A percentile compares a stretch with the other conserved stretches of the same genome.
Evolutionary conservation across 306 rosid genomes (phyloP).

Genomic region (Cicer bijugum): DNA sequence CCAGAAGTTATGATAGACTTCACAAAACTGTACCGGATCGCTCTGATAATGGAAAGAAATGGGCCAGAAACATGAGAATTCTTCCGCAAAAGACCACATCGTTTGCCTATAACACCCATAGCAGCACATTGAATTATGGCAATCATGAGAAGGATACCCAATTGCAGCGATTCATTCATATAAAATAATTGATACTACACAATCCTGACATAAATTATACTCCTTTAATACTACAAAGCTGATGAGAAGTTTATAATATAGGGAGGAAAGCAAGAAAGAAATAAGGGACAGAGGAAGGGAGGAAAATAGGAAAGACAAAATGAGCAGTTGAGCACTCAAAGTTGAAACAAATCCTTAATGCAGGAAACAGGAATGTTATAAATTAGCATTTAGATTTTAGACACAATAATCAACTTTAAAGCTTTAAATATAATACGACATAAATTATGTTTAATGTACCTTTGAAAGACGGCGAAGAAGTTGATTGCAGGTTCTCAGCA

Average conservation of each 20-base stretch:
- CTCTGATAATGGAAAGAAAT: conserved; percentile 93
- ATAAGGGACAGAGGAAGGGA: not conserved
- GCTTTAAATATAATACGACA: conserved; percentile 8
- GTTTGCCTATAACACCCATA: conserved; percentile 65
- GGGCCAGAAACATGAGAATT: conserved; percentile 96
- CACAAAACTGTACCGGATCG: conserved; percentile 71
- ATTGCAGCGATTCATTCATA: conserved; percentile 4
- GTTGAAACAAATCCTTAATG: conserved; percentile 11
- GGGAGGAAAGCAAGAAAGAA: conserved; percentile 1
- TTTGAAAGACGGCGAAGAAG: conserved; percentile 97
- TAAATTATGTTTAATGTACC: conserved; percentile 52
- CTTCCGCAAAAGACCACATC: conserved; percentile 98
- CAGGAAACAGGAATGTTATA: not conserved
- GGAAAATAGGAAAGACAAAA: conserved; percentile 8
- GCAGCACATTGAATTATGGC: conserved; percentile 24
- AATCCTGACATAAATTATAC: conserved; percentile 22
- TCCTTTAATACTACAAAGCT: conserved; percentile 1
- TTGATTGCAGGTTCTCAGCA: conserved; percentile 98
- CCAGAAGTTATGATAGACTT: conserved; percentile 30
- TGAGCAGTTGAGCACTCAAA: not conserved
- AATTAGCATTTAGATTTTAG: not conserved
- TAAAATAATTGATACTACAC: not conserved
- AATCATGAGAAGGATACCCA: conserved; percentile 10
- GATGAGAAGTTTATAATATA: not conserved
- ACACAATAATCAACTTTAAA: not conserved